Base-by-base conservation (phyloP, 2,329 filamentous ascomycete genomes). In the Aspergillus unguis region DNA sequence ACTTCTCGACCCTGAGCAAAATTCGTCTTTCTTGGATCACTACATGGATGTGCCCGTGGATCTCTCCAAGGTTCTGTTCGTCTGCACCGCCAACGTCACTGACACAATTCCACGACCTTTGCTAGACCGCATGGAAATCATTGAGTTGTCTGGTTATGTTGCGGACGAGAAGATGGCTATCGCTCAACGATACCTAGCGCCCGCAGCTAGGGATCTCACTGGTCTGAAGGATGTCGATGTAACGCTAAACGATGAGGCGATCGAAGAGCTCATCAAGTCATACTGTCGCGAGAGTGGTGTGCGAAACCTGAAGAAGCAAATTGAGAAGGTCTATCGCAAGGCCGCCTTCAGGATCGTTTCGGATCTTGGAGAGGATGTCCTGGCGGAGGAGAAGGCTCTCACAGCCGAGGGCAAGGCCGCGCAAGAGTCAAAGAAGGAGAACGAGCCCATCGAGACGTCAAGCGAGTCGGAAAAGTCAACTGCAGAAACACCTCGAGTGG, bases 131-230 rank as follows among this genome's bases (percentile, higher is more conserved):
- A 99, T 99, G 94, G 94, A 99, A 71, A 85, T 97, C 64, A 99
- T 99, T 61, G 85, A 95, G 57, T 81, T 99, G 2, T 97, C 92
- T 33, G 94, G 94, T 8, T 99, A 99, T 67, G 92, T 99, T 46
- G 86, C 92, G 0, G 92, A 99, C 60, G 94, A 99, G 80, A 99
- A 99, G 81, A 96, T 95, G 85, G 92, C 94, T 3, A 99, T 99
- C 65, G 94, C 94, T 3, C 87, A 99, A 68, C 84, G 85, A 59
- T 99, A 99, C 67, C 83, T 99, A 27, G 89, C 90, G 0, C 94
- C 94, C 6, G 87, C 90, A 44, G 94, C 95, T n/a, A 95, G 95
- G 73, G 92, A 96, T 58, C 79, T 95, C 53, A 92, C 90, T 35
- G 94, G 94, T 28, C 76, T 99, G 57, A 90, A 95, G 69, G 83